Base-by-base conservation (phyloP, 2,329 filamentous ascomycete species). In the Aureobasidium sp. region DNA sequence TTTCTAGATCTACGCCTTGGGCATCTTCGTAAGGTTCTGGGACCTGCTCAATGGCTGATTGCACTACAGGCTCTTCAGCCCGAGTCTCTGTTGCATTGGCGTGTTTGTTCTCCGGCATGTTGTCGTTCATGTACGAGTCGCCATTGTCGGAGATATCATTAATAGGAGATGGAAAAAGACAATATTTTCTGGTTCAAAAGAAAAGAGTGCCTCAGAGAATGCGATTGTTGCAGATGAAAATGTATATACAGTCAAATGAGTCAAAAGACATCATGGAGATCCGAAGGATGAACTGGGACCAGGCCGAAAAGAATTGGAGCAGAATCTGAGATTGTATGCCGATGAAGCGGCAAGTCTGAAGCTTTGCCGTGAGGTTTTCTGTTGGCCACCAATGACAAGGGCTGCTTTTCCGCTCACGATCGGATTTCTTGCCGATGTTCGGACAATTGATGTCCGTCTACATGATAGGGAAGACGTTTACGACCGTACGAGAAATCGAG, bases 1-100 rank as follows among this genome's bases (percentile, higher is more conserved):
- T 62, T n/a, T 62, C 60, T 12, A 62, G 11, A 29, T 62, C 60
- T 17, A 62, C 60, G 15, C 60, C 60, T 56, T 62, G 60, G 14
- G 60, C 49, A 24, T 62, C 60, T 19, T 62, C 60, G 44, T 62
- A 48, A 27, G 60, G 50, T 27, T 62, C 60, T 19, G 60, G 60
- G 3, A 57, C 44, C 4, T 22, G 60, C 17, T 62, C 60, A 19
- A 57, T 42, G 24, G 60, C 52, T n/a, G 60, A 50, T 42, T 62
- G 60, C 3, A 62, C 60, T 12, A 62, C 44, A 22, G 60, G 60
- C 27, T 62, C 60, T 48, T 54, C 50, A 12, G 60, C 49, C 29
- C 39, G 50, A 22, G 42, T 48, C 5, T 56, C 42, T 29, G 49
- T 47, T n/a, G 17, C 24, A 9, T 12, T 33, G 11, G 47, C 7